Evolutionary conservation across 1,139 yeast genomes (phyloP).

Genomic region (Nakaseomyces bracarensis): DNA sequence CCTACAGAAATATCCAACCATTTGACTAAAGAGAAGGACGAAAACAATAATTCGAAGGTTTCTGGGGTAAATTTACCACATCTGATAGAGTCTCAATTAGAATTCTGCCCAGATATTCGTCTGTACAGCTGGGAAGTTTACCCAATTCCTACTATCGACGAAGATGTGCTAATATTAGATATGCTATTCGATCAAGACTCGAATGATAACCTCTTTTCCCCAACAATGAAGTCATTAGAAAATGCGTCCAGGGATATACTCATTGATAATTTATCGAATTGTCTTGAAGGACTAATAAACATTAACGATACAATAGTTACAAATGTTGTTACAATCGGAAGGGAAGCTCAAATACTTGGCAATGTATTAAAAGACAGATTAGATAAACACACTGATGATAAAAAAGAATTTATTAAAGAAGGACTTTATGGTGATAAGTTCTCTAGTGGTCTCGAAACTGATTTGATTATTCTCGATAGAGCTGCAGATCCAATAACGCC

Average conservation of each 20-base stretch:
- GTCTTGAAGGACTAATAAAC: constrained; percentile 18
- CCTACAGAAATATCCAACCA: constrained; percentile 15
- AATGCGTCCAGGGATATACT: constrained; percentile 24
- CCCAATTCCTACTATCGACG: constrained; percentile 25
- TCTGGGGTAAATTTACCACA: constrained; percentile 14
- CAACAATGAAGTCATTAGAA: constrained; percentile 19
- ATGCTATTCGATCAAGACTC: constrained; percentile 18
- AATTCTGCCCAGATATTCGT: not conserved
- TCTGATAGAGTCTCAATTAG: constrained; percentile 19
- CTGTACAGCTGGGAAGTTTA: constrained; percentile 22
- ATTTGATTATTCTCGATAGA: constrained; percentile 71
- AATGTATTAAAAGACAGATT: constrained; percentile 19
- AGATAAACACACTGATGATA: constrained; percentile 11
- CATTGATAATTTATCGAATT: constrained; percentile 24
- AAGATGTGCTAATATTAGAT: constrained; percentile 19
- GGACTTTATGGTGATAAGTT: constrained; percentile 29
- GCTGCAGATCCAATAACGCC: constrained; percentile 66
- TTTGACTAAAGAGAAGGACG: constrained; percentile 10
- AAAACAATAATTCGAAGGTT: not conserved
- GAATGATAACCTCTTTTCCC: constrained; percentile 21
- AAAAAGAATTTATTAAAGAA: constrained; percentile 21
- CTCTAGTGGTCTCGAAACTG: constrained; percentile 37
- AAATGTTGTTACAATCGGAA: constrained; percentile 24
- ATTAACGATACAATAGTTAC: constrained; percentile 23
- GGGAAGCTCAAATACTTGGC: constrained; percentile 19